Evolutionary conservation across 352 stramenopile genomes (phyloP), one percentile per base, ranked within the genome.

Genomic region (Globisporangium rhizosaccharum): DNA sequence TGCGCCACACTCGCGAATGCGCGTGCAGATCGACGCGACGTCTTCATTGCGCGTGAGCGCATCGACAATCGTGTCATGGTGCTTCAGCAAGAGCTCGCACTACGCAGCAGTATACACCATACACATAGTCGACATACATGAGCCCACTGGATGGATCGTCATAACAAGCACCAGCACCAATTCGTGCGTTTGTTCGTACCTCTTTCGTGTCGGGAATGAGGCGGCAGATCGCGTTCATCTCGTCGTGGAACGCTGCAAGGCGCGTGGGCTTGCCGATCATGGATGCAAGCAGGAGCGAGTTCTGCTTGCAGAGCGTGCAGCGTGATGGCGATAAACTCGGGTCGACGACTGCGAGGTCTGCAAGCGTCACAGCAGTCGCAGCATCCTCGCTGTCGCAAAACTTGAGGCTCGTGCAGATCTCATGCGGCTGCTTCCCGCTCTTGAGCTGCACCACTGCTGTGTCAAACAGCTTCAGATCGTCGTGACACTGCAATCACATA

Each of bases 391-490:
- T 59, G 3, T 60, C 46, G 52, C 79, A 88, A 54, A 82, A 83
- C 51, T 86, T 79, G 11, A 88, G 61, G 3, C 58, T 61, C 15
- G 74, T 56, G 52, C 82, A 91, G 42, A 91, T 67, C 26, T 71
- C 80, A 57, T 86, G 71, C 1, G 82, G 82, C 45, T 73, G 67
- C 63, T 91, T 87, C 48, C 77, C 76, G 28, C 51, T 60, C 57
- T 87, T 75, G 23, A 92, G 37, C 42, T 72, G 62, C 30, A 48
- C 55, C 11, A 89, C 64, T 18, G 73, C 80, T 47, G 66, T 51
- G 59, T 89, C 79, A 49, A 92, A 90, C 56, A 85, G 77, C 57
- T 86, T 85, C 23, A 90, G 51, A 47, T 89, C 70, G 39, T 73
- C 30, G 53, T 89, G 78, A 44, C 82, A 92, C 78, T 90, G 56